Evolutionary conservation across 306 rosid genomes (phyloP), one percentile per base, ranked within the genome.

Genomic region (Neltuma alba): DNA sequence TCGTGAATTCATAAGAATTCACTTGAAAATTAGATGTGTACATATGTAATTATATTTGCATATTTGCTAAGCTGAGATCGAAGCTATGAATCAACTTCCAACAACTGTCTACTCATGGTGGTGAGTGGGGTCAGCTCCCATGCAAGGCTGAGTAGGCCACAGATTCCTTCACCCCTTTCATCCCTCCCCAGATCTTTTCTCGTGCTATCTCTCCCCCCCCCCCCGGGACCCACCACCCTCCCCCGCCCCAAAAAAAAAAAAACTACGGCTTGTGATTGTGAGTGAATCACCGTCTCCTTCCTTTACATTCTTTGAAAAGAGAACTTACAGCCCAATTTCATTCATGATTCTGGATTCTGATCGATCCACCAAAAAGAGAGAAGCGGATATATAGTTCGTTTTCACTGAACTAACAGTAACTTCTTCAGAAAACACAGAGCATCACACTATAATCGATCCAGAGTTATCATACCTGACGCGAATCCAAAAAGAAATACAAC

Each of bases 91-190:
- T 57, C 31, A 28, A 27, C 81, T 74, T 50, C 40, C 83, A 70
- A 67, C 79, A 64, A 25, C 42, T 70, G 34, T 52, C 42, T 38
- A 44, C 41, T 57, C 33, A 62, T 50, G 66, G 41, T 79, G 81
- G 75, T 16, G 15, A 31, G 64, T 83, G 89, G 91, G 90, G 40
- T 90, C 92, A 72, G 62, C 12, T 77, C 80, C 84, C 84, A 81
- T 84, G 87, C 84, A 77, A 86, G 52, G 84, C 87, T 84, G 89
- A 89, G 85, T 48, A 72, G 77, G 75, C 85, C 81, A 72, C 86
- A 79, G 77, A 84, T 88, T 88, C 86, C 82, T 74, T 66, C 27
- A 72, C 41, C 1, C 68, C 9, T 20, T 58, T 12, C 65, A 7
- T 52, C 60, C 27, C 23, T 6, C 61, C 4, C 61, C 28, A 0